Evolutionary conservation across 306 rosid species (phyloP).

Genomic region (Sphenostylis stenocarpa): DNA sequence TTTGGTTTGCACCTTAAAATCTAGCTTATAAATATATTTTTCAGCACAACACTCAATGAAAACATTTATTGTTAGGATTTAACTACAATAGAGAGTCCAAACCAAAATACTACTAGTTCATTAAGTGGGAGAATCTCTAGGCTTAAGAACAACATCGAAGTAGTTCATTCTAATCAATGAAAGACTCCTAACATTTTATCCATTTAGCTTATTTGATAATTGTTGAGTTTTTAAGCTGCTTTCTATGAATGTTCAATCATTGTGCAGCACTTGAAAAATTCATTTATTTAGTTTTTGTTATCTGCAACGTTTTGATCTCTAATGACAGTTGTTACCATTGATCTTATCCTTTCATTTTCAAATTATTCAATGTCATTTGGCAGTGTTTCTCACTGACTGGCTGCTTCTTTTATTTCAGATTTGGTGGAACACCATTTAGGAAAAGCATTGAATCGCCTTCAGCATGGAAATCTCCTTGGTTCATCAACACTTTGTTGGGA

Average conservation of each 20-base stretch:
- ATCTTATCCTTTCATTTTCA: neutral
- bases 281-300: neutral
- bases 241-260: neutral
- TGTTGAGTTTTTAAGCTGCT: neutral
- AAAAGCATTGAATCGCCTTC: conserved; percentile 97
- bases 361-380: neutral
- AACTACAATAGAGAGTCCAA: too few species aligned
- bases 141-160: too few species aligned
- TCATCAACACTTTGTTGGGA: conserved; percentile 66
- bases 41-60: too few species aligned
- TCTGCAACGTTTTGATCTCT: neutral
- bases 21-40: too few species aligned
- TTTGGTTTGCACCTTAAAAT: too few species aligned
- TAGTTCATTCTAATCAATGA: too few species aligned
- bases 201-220: neutral
- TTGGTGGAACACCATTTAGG: conserved; percentile 77
- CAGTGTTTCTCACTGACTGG: conserved; percentile 15
- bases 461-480: conserved; percentile 97
- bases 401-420: conserved; percentile 55
- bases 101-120: too few species aligned
- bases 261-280: neutral
- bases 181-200: neutral
- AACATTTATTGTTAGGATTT: too few species aligned
- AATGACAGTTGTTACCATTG: neutral
- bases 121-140: too few species aligned